Base-by-base conservation (phyloP, 768 basidiomycete species). In the Porphyrellus cyaneotinctus region DNA sequence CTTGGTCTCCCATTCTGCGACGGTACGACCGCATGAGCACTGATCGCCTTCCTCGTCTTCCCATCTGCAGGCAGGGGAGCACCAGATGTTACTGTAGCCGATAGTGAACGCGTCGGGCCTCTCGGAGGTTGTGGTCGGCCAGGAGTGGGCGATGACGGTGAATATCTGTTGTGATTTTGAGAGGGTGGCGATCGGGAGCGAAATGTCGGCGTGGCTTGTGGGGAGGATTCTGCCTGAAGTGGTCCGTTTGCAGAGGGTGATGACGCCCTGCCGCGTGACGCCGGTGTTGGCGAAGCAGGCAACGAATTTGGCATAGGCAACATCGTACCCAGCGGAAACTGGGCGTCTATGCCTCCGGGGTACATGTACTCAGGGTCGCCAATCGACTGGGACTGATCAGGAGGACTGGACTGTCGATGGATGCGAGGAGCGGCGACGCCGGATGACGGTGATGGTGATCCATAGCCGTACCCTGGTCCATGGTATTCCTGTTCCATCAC, bases 401-500 rank as follows among this genome's bases (percentile, higher is more conserved):
- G 56, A 43, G 65, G 61, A 31, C 52, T 68, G 15, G 69, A 49
- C 44, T 62, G 63, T 49, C 65, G 63, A 38, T 64, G 61, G 43
- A 56, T 57, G 36, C 62, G 63, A 3, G 64, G 56, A 35, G 60
- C 22, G 51, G 58, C 35, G 35, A 42, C 56, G 15, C 59, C 61
- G n/a, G 72, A 57, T 2, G 64, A 49, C 2, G 64, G 47, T 7
- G 69, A 61, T 23, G 68, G 11, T 2, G 65, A 39, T 4, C 62
- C 60, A 51, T 70, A 68, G n/a, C 53, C 51, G 15, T 66, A 64
- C 4, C 50, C 59, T 43, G 70, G 60, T 10, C 74, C 76, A 44
- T 77, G 76, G 57, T 90, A 89, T 65, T 95, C 91, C 61, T 94
- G 87, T 67, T 94, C 90, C 80, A 97, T 92, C 45, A 86, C 89